Evolutionary conservation across 176 grass and related monocot species (phyloP).

Genomic region (Dendrocalamus sinicus): DNA sequence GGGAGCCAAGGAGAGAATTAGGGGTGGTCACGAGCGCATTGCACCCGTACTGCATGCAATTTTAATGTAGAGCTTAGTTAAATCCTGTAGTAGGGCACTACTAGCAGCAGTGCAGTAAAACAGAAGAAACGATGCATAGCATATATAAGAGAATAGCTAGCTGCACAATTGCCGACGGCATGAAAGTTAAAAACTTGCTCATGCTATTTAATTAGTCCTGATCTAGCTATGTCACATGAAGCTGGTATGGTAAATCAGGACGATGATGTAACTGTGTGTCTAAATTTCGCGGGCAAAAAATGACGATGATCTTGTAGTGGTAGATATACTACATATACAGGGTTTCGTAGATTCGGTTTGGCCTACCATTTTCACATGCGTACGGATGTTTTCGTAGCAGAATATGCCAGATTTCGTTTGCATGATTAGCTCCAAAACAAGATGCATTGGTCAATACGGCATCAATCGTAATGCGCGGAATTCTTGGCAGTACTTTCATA

Average conservation of each 20-base stretch:
- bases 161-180: too few species aligned
- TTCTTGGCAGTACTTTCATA: slow-evolving; percentile 28
- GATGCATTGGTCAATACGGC: slow-evolving; percentile 57
- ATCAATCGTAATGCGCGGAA: slow-evolving; percentile 40
- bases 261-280: too few species aligned
- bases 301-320: too few species aligned
- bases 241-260: too few species aligned
- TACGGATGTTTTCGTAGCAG: slow-evolving; percentile 27
- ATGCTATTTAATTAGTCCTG: too few species aligned
- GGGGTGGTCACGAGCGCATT: slow-evolving; percentile 56
- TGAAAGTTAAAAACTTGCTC: too few species aligned
- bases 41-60: not conserved
- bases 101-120: not conserved
- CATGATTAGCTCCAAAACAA: slow-evolving; percentile 38
- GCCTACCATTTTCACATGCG: slow-evolving; percentile 47
- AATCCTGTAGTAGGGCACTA: too few species aligned
- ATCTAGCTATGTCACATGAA: too few species aligned
- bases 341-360: slow-evolving; percentile 15
- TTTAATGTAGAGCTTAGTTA: not conserved
- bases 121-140: not conserved
- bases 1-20: not conserved
- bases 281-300: too few species aligned
- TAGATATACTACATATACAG: not conserved
- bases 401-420: slow-evolving; percentile 42
- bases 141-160: too few species aligned